These are phyloP conservation scores for Vitis rupestris DNA, from an alignment of 164 flowering plant species.

Conservation along the genomic window DNA sequence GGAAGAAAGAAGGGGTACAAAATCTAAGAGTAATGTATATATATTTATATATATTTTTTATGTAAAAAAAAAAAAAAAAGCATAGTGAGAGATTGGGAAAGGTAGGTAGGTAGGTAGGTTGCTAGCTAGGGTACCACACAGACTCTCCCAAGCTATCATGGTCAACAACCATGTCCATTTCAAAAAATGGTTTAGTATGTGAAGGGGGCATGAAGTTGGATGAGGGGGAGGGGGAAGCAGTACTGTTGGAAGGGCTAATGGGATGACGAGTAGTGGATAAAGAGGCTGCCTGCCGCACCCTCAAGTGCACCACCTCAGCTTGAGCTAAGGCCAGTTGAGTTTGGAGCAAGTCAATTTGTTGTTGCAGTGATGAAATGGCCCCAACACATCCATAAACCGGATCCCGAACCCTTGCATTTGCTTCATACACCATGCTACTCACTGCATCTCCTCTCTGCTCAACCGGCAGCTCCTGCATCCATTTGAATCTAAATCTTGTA, in stretches of 20 bases:
- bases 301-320: slow-evolving; percentile 44
- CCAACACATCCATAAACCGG: slow-evolving; percentile 49
- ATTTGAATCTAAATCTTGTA: too few relatives aligned
- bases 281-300: slow-evolving; percentile 24
- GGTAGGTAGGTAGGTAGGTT: background rate
- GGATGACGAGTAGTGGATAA: slow-evolving; percentile 11
- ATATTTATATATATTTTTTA: too few relatives aligned
- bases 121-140: slow-evolving; percentile 24
- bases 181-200: slow-evolving; percentile 23
- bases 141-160: slow-evolving; percentile 25
- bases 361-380: slow-evolving; percentile 41
- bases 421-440: slow-evolving; percentile 47
- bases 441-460: slow-evolving; percentile 46
- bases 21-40: too few relatives aligned
- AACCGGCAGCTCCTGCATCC: slow-evolving; percentile 33
- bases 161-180: slow-evolving; percentile 32
- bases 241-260: slow-evolving; percentile 27
- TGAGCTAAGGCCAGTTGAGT: slow-evolving; percentile 40
- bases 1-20: too few relatives aligned
- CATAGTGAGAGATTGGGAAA: too few relatives aligned
- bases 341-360: slow-evolving; percentile 36
- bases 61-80: too few relatives aligned
- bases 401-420: slow-evolving; percentile 41
- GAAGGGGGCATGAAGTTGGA: slow-evolving; percentile 24
- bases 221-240: slow-evolving; percentile 20